Percentiles rank a stretch among this genome's conserved stretches.
Evolutionary conservation across 2,329 filamentous ascomycete species (phyloP).

Genomic region (Ceratocystiopsis brevicomis): DNA sequence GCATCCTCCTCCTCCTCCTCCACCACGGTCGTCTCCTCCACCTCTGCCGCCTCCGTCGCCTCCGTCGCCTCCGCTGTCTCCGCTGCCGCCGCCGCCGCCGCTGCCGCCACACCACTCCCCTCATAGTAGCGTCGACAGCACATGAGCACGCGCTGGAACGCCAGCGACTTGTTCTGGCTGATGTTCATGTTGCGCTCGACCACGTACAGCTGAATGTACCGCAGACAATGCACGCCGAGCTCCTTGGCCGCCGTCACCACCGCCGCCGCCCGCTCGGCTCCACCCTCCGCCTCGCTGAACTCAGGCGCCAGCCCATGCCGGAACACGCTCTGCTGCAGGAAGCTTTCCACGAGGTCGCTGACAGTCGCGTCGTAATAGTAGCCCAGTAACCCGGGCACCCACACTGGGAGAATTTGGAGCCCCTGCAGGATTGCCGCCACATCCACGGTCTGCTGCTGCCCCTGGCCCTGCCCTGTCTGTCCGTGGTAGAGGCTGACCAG

Average conservation of each 20-base stretch:
- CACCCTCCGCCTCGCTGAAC: constrained; percentile 16
- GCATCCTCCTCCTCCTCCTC: no score
- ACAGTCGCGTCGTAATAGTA: constrained; percentile 20
- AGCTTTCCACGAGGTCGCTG: constrained; percentile 22
- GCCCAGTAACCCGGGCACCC: constrained; percentile 31
- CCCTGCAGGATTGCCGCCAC: constrained; percentile 3
- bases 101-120: constrained; percentile 4
- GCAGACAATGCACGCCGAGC: constrained; percentile 26
- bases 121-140: constrained; percentile 24
- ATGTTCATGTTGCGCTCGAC: constrained; percentile 20
- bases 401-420: constrained; percentile 21
- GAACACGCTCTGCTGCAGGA: constrained; percentile 27
- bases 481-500: constrained; percentile 17
- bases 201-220: constrained; percentile 29
- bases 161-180: constrained; percentile 21
- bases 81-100: constrained; percentile 12
- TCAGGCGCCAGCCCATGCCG: constrained; percentile 14
- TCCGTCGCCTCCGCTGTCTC: constrained; percentile 1
- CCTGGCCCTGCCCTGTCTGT: not conserved
- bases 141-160: constrained; percentile 24
- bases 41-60: no score
- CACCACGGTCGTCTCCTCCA: no score
- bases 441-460: not conserved
- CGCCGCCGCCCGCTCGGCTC: constrained; percentile 13
- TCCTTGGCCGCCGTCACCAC: constrained; percentile 18